Conservation (phyloP, 768 basidiomycete genomes). For the Cytidiella melzeri region DNA sequence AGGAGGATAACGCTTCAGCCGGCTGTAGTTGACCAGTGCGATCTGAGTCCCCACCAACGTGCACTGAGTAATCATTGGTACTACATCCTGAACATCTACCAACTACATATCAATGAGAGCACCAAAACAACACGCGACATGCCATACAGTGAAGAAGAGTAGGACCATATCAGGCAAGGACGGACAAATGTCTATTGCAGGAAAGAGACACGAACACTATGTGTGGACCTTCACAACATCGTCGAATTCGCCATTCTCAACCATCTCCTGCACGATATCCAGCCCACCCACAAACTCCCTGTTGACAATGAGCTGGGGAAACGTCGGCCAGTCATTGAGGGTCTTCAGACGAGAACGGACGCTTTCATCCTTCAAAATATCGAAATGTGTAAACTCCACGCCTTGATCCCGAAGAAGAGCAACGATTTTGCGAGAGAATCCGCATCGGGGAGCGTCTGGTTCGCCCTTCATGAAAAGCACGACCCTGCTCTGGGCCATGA, state of each 20-base stretch:
- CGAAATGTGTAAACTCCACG: slow-evolving; percentile 49
- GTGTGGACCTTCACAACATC: slow-evolving; percentile 33
- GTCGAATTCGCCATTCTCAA: slow-evolving; percentile 68
- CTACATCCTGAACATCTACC: too few relatives aligned
- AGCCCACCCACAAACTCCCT: slow-evolving; percentile 95
- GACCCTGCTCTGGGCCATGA: slow-evolving; percentile 70
- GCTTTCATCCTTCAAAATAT: slow-evolving; percentile 52
- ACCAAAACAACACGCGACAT: too few relatives aligned
- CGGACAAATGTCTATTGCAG: too few relatives aligned
- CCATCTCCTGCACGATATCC: slow-evolving; percentile 90
- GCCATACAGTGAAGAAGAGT: too few relatives aligned
- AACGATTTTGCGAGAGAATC: slow-evolving; percentile 54
- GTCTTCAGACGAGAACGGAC: slow-evolving; percentile 54
- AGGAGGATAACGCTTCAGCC: too few relatives aligned
- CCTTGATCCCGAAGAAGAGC: slow-evolving; percentile 41
- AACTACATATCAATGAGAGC: too few relatives aligned
- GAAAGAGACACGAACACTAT: neutral
- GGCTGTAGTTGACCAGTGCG: too few relatives aligned
- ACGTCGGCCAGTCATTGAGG: slow-evolving; percentile 60
- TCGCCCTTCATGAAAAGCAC: slow-evolving; percentile 65
- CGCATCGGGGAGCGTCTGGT: slow-evolving; percentile 55
- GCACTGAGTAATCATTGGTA: too few relatives aligned
- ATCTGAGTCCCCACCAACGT: too few relatives aligned
- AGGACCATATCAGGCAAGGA: too few relatives aligned
- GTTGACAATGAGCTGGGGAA: slow-evolving; percentile 65